phyloP scores from a whole-genome alignment of 345 rosid species.

The Eucalyptus sideroxylon region DNA sequence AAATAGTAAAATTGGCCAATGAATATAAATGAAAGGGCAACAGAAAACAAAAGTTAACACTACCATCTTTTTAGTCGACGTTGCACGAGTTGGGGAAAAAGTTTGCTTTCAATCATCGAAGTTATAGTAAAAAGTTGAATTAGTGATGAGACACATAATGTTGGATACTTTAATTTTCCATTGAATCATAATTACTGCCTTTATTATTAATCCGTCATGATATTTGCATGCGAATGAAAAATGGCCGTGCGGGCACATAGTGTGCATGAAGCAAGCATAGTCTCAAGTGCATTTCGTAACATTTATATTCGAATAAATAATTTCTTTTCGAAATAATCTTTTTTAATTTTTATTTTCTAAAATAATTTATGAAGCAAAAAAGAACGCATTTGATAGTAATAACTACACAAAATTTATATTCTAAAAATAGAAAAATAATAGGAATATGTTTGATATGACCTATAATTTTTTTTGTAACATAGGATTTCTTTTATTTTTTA shows the following conservation, averaged over 20 bases:
- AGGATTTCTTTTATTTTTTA: too few relatives aligned
- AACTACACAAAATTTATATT: too few relatives aligned
- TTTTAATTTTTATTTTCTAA: fast-evolving
- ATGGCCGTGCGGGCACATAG: neutral
- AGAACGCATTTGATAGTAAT: fast-evolving
- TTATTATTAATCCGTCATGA: neutral
- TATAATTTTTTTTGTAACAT: too few relatives aligned
- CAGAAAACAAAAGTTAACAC: neutral
- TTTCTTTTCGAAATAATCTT: fast-evolving
- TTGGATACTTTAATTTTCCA: neutral
- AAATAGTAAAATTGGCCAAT: neutral
- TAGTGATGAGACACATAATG: neutral
- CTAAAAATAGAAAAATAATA: too few relatives aligned
- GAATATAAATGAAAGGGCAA: neutral
- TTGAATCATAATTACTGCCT: neutral
- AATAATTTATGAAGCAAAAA: too few relatives aligned
- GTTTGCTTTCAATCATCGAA: neutral
- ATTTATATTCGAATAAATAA: fast-evolving
- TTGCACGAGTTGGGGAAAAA: neutral
- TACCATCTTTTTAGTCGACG: neutral
- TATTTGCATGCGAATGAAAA: neutral
- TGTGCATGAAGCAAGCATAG: neutral
- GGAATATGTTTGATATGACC: fast-evolving
- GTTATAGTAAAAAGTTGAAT: neutral
- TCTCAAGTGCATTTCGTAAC: fast-evolving